Percentiles rank a stretch among this genome's conserved stretches.
phyloP scores from a whole-genome alignment of 495 filamentous ascomycete species.

The Penicillium ochrochloron region DNA sequence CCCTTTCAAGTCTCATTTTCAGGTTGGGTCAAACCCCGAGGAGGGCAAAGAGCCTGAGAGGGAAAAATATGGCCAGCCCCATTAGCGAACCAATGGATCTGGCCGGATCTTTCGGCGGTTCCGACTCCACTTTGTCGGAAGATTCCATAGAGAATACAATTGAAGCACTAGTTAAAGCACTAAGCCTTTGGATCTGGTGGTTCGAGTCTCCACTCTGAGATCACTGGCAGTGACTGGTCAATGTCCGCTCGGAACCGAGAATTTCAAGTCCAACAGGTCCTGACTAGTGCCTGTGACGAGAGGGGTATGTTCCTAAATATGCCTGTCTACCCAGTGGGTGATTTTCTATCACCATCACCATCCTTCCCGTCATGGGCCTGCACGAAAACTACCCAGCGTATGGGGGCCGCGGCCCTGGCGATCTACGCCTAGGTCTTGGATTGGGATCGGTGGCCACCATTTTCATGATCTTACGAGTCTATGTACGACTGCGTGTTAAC shows the following conservation, averaged over 20 bases:
- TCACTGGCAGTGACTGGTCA: neutral
- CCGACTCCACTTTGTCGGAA: conserved; percentile 9
- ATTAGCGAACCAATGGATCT: conserved; percentile 11
- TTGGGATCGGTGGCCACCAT: conserved; percentile 30
- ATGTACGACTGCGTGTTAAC: conserved; percentile 31
- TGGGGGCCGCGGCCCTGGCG: conserved; percentile 30
- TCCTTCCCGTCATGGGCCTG: conserved; percentile 18
- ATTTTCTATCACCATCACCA: neutral
- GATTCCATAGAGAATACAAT: neutral
- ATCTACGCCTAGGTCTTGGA: conserved; percentile 28
- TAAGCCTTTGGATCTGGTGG: conserved; percentile 14
- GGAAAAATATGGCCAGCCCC: neutral
- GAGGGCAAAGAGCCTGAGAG: neutral
- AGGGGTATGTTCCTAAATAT: conserved; percentile 4
- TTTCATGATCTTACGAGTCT: conserved; percentile 31
- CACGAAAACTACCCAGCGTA: conserved; percentile 27
- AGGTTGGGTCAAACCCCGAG: neutral
- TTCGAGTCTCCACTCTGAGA: conserved; percentile 2
- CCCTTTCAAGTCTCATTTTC: neutral
- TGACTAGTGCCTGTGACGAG: neutral
- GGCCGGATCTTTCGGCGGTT: conserved; percentile 3
- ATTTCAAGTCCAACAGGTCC: neutral
- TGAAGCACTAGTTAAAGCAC: neutral
- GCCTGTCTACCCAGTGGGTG: neutral
- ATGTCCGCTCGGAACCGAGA: conserved; percentile 1